These are phyloP conservation scores for Isoetes engelmannii DNA, from an alignment of 83 land plant genomes.

Conservation along the genomic window DNA sequence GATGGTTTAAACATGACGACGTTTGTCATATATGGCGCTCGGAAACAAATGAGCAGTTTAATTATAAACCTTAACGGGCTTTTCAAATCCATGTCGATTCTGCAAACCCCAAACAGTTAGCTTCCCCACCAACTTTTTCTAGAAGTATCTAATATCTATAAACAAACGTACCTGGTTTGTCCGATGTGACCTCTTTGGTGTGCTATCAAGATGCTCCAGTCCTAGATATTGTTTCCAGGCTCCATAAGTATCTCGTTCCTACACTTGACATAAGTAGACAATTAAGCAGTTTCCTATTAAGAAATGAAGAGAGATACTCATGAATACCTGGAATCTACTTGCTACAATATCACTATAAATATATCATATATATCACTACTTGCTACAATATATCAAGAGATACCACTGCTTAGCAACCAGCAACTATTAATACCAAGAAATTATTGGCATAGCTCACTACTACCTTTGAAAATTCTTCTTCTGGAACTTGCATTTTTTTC, in stretches of 20 bases:
- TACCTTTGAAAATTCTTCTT: conserved; percentile 45
- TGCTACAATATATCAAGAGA: no score
- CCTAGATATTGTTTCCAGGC: conserved; percentile 16
- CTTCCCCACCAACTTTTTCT: not conserved
- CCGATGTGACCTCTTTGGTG: conserved; percentile 14
- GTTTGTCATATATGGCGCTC: no score
- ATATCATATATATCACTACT: no score
- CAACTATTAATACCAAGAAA: no score
- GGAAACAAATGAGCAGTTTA: not conserved
- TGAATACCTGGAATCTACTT: no score
- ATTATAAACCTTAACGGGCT: conserved; percentile 16
- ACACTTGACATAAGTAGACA: no score
- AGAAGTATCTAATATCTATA: not conserved
- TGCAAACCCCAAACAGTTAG: conserved; percentile 4
- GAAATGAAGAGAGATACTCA: no score
- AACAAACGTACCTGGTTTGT: conserved; percentile 1
- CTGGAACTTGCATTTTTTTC: conserved; percentile 36
- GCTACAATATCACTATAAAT: no score
- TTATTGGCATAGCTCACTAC: not conserved
- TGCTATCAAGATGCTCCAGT: conserved; percentile 9
- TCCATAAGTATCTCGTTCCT: conserved; percentile 12
- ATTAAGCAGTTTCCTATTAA: no score
- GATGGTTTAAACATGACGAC: no score
- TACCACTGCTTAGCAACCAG: no score
- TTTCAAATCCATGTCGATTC: conserved; percentile 16